Evolutionary conservation across 139 green algal species (phyloP), one percentile per base, ranked within the genome.

Genomic region (Coccomyxa sp.): DNA sequence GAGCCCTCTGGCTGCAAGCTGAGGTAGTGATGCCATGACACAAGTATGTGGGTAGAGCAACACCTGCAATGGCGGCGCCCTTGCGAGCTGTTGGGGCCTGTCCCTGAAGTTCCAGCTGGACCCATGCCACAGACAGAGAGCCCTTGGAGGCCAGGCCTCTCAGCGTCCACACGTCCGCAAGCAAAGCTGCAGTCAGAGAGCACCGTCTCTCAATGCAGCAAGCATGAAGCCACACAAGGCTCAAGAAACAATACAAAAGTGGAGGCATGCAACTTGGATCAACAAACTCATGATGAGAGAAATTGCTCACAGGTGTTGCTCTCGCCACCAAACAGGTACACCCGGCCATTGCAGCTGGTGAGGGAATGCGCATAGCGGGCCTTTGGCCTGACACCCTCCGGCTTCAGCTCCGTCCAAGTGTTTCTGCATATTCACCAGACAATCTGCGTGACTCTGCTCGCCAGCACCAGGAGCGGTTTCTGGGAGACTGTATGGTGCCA

Each of bases 261-360:
- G 14, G 14, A 64, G 18, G 50, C 14, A 14, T 64, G 50, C 50
- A 14, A 64, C 14, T 14, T 29, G 14, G 50, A 64, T 64, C 14
- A 18, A 64, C 50, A 18, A 64, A 29, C 50, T 64, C 14, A 64
- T 29, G 50, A 29, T 64, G 14, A n/a, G n/a, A n/a, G n/a, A n/a
- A n/a, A n/a, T n/a, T n/a, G n/a, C 29, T 2, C 24, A 79, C 75
- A 72, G 29, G 75, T 70, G 39, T 68, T 69, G 55, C 73, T 84
- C 79, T 95, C 90, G 16, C 91, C 91, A 24, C 90, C 91, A 86
- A 93, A 95, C 75, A 94, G 34, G n/a, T 94, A 75, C 29, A 93
- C 77, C 0, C 86, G 79, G 12, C 68, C 64, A 31, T 80, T 70
- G 22, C 84, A 44, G 7, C 81, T 82, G 64, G 73, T 71, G 73